Evolutionary conservation across 2,329 filamentous ascomycete genomes (phyloP).

Genomic region (Exophiala viscosa): DNA sequence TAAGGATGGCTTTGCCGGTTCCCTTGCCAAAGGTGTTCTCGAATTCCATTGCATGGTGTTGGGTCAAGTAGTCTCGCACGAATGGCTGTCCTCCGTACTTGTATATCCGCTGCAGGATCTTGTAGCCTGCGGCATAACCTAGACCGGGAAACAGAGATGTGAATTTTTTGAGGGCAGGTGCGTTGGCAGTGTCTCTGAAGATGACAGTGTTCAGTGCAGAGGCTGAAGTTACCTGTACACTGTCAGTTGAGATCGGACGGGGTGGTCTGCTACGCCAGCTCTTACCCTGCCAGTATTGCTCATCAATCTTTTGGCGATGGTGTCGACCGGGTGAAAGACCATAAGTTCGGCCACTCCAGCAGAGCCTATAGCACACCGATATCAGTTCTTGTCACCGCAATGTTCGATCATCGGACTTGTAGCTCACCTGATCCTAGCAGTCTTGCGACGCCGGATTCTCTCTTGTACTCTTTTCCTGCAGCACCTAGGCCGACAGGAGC

Average conservation of each 20-base stretch:
- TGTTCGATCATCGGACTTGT: constrained; percentile 28
- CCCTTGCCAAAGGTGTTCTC: constrained; percentile 90
- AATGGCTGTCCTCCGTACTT: constrained; percentile 98
- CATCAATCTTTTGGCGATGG: constrained; percentile 98
- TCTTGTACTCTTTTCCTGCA: constrained; percentile 64
- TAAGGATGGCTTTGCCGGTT: constrained; percentile 96
- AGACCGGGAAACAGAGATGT: constrained; percentile 94
- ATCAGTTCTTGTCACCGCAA: constrained; percentile 31
- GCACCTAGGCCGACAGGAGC: constrained; percentile 31
- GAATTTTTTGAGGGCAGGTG: constrained; percentile 71
- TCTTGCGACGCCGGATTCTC: constrained; percentile 83
- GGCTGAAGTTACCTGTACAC: constrained; percentile 51
- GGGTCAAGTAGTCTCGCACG: constrained; percentile 79
- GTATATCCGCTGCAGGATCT: constrained; percentile 94
- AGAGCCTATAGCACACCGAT: constrained; percentile 57
- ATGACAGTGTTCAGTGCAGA: constrained; percentile 81
- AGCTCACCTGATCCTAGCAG: constrained; percentile 78
- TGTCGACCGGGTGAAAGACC: constrained; percentile 95
- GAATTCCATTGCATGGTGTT: constrained; percentile 77
- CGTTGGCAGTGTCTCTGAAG: constrained; percentile 82
- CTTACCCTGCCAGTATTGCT: constrained; percentile 81
- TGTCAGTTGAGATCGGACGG: constrained; percentile 1
- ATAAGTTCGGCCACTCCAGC: constrained; percentile 90
- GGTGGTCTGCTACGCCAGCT: not conserved
- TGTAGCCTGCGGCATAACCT: constrained; percentile 96